Evolutionary conservation across 768 basidiomycete genomes (phyloP), one percentile per base, ranked within the genome.

Genomic region (Hysterangium stoloniferum): DNA sequence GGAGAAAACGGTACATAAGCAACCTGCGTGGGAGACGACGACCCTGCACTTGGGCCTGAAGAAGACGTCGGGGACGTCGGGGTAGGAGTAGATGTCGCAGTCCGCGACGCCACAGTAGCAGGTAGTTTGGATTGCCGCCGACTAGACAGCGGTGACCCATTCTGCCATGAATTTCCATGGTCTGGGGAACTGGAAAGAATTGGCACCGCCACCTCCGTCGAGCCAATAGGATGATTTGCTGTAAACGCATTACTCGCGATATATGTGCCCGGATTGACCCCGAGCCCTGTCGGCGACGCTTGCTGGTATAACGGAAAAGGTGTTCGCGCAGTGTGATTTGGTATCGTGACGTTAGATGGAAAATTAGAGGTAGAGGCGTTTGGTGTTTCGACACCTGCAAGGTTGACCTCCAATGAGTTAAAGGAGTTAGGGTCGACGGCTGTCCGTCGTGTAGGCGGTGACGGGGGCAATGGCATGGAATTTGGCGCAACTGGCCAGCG

Each of bases 401-500:
- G 19, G 33, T 15, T 25, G 3, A 43, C 32, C 36, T 24, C 15
- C 50, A 45, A 4, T 45, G 41, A 11, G 46, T 44, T 29, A 31
- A 31, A 17, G 17, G 54, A 20, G 34, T 8, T 32, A 29, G 35
- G 52, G 53, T 25, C 11, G 15, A 15, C 41, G 22, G 41, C 41
- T 8, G 41, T 45, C 29, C 28, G 44, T 19, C 31, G 25, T 4
- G 12, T 33, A 45, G 44, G 31, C 15, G 44, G 44, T 6, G 44
- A 45, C 15, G 44, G 44, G 5, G 44, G 44, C 19, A 45, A 31
- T 5, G 44, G 44, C 11, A 31, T 31, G 29, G 52, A 34, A 17
- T 48, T 54, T 11, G 56, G 49, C 15, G 57, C 53, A 7, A 54
- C 54, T 12, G 59, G 53, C 56, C 38, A 51, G 40, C 37, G 17